phyloP scores from a whole-genome alignment of 495 filamentous ascomycete genomes.

The Ramalina intermedia region DNA sequence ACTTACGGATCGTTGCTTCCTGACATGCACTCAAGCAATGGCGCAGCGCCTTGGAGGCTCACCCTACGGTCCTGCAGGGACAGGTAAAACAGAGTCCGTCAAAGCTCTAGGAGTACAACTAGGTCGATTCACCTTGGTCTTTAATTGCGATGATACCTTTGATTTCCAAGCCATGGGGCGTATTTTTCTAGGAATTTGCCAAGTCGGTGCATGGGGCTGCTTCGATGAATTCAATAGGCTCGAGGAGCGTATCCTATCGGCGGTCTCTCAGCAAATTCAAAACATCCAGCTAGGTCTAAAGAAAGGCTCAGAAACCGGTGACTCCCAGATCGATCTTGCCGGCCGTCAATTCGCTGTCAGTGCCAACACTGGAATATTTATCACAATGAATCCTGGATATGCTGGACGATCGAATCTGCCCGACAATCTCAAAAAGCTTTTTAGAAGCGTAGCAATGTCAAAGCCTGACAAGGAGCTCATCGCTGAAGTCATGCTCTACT shows the following conservation, averaged over 20 bases:
- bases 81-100: constrained; percentile 98
- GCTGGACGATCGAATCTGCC: constrained; percentile 94
- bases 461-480: constrained; percentile 99
- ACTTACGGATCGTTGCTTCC: constrained; percentile 93
- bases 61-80: constrained; percentile 93
- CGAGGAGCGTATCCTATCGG: constrained; percentile 91
- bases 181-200: constrained; percentile 98
- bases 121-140: constrained; percentile 92
- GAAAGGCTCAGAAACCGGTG: constrained; percentile 59
- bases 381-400: constrained; percentile 99
- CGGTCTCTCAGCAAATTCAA: constrained; percentile 96
- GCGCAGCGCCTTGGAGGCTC: constrained; percentile 92
- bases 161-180: constrained; percentile 99
- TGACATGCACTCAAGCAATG: constrained; percentile 89
- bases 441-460: constrained; percentile 98
- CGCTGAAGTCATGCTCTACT: constrained; percentile 98
- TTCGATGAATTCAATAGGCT: constrained; percentile 99
- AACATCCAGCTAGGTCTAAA: constrained; percentile 94
- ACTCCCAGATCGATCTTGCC: constrained; percentile 81
- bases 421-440: constrained; percentile 97
- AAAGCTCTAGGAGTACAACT: constrained; percentile 94
- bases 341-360: constrained; percentile 80
- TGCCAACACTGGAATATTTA: constrained; percentile 91
- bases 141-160: constrained; percentile 98
- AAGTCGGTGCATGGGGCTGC: constrained; percentile 98